These are phyloP conservation scores for Austroboletus niveus DNA, from an alignment of 1,284 basidiomycete genomes.

Conservation along the genomic window DNA sequence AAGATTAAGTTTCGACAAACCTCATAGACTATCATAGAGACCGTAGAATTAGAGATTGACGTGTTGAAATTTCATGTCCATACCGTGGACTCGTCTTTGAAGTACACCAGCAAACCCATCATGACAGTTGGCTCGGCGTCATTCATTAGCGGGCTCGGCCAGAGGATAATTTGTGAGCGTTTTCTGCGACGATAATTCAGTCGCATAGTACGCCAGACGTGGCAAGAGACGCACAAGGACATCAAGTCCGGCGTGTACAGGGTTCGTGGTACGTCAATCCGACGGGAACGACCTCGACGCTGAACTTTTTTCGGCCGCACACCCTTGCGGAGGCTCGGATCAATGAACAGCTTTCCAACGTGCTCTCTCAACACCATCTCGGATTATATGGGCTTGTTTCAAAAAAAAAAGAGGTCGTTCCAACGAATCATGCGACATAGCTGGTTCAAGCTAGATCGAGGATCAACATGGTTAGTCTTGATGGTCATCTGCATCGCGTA, in stretches of 20 bases:
- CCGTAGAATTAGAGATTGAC: conserved; percentile 1
- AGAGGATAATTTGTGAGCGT: too few relatives aligned
- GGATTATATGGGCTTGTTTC: neutral
- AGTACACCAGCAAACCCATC: too few relatives aligned
- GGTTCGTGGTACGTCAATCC: conserved; percentile 1
- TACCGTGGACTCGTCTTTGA: neutral
- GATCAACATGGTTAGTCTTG: neutral
- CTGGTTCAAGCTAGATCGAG: neutral
- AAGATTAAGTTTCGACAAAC: neutral
- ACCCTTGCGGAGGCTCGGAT: neutral
- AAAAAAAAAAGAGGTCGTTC: neutral
- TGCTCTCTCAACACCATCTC: neutral
- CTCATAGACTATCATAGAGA: conserved; percentile 3
- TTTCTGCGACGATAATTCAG: neutral
- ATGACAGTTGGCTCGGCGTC: too few relatives aligned
- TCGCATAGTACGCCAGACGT: neutral
- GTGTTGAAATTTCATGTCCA: neutral
- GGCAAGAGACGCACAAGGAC: neutral
- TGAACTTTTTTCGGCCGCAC: neutral
- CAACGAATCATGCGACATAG: neutral
- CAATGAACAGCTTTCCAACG: neutral
- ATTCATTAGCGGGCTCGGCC: too few relatives aligned
- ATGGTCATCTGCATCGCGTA: conserved; percentile 3
- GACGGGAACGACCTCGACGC: neutral
- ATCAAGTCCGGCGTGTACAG: neutral